A percentile compares a stretch with the other conserved stretches of the same genome.
These are phyloP conservation scores for Neurospora africana DNA, from an alignment of 495 filamentous ascomycete genomes.

Conservation along the genomic window DNA sequence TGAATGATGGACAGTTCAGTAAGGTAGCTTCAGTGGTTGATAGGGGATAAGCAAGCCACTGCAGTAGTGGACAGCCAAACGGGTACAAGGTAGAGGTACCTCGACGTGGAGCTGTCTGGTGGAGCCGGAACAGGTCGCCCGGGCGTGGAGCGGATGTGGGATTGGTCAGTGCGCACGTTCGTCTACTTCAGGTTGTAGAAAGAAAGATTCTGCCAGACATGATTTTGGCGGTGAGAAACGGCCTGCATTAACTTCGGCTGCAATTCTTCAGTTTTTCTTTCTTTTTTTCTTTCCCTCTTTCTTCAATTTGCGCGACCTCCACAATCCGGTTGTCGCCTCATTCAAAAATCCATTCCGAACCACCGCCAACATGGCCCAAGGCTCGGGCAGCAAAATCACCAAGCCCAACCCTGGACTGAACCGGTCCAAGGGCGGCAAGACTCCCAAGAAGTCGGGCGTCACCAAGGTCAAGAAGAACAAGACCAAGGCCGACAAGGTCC, in stretches of 20 bases:
- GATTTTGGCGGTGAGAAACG: background rate
- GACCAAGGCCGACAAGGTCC: conserved; percentile 31
- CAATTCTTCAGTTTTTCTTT: background rate
- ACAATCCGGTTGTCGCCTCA: background rate
- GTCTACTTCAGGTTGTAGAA: too few relatives aligned
- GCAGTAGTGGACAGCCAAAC: background rate
- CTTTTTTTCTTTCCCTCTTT: background rate
- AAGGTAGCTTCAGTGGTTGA: background rate
- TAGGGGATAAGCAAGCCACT: background rate
- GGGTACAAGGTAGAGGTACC: background rate
- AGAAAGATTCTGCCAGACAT: background rate
- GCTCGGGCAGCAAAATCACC: conserved; percentile 28
- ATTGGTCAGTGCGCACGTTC: background rate
- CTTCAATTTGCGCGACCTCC: background rate
- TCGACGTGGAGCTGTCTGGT: background rate
- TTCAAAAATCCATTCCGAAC: background rate
- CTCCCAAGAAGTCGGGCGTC: conserved; percentile 22
- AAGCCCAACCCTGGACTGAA: conserved; percentile 19
- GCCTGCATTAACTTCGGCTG: background rate
- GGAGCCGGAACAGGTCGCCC: background rate
- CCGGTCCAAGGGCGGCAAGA: conserved; percentile 14
- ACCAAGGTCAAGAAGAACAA: conserved; percentile 28
- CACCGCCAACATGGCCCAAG: conserved; percentile 32
- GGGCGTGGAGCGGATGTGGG: background rate
- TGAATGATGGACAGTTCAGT: background rate